Conservation (phyloP, 257 asterid genomes). For the Solanum lycopersicoides region DNA sequence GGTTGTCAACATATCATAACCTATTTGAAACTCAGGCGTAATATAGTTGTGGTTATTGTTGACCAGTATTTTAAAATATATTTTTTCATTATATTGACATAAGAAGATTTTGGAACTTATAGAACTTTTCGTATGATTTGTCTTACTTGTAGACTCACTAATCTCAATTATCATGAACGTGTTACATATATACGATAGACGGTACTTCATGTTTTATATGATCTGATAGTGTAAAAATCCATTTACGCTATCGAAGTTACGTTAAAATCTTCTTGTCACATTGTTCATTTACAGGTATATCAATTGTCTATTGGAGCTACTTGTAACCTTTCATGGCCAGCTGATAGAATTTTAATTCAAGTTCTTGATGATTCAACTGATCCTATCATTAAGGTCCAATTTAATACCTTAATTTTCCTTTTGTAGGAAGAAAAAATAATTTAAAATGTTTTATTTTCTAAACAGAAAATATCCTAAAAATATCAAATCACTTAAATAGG, state of each 20-base stretch:
- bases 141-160: neutral
- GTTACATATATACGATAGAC: neutral
- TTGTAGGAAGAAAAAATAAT: neutral
- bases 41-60: too few relatives aligned
- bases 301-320: constrained; percentile 32
- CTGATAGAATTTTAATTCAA: constrained; percentile 20
- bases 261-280: neutral
- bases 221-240: neutral
- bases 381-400: constrained; percentile 15
- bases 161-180: neutral
- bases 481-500: too few relatives aligned
- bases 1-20: neutral
- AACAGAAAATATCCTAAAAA: neutral
- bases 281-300: constrained; percentile 13
- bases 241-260: neutral
- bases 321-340: constrained; percentile 26
- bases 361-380: constrained; percentile 32
- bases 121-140: neutral
- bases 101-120: too few relatives aligned
- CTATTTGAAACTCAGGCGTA: too few relatives aligned
- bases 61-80: too few relatives aligned
- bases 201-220: neutral
- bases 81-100: too few relatives aligned
- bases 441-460: neutral
- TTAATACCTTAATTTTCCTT: neutral